Evolutionary conservation across 257 asterid species (phyloP), one percentile per base, ranked within the genome.

Genomic region (Plantago major): DNA sequence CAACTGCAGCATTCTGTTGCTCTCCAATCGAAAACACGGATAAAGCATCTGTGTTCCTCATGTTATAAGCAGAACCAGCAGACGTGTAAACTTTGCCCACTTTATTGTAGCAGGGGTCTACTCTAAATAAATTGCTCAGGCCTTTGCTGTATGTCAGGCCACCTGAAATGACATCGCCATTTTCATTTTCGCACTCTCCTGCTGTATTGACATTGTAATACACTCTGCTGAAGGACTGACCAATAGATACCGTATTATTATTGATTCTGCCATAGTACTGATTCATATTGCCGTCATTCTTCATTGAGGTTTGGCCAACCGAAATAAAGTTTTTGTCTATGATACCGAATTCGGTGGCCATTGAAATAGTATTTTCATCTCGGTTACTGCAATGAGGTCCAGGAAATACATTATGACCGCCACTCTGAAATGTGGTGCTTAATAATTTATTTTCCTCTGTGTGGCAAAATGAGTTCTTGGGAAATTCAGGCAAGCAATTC

Each of bases 91-190:
- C 46, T 60, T 75, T 86, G 56, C 66, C 63, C 50, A 49, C 68
- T 62, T 73, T 77, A 54, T 62, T 63, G 70, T 66, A 71, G 70
- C 69, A 62, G 60, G 84, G 78, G 74, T 69, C 77, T 58, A 66
- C 28, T 6, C 63, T 15, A 38, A 73, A 60, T 69, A 74, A 65
- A 68, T 68, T 75, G 40, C 78, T 86, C 46, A 55, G 75, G 60
- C 68, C 73, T 62, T 72, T 74, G 64, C 46, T 59, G 59, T 71
- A 73, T 62, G 67, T 57, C 48, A 81, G 71, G 44, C 76, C 71
- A 53, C 58, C 46, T 40, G 85, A 53, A 53, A 69, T 58, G 68
- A 73, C 62, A 58, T 67, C 71, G 66, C 66, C 65, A 37, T 62
- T 67, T 54, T 72, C 80, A 68, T 66, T 76, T 59, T 67, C 79